A percentile compares a stretch with the other conserved stretches of the same genome.
phyloP scores from a whole-genome alignment of 345 rosid species.

The Firmiana major region DNA sequence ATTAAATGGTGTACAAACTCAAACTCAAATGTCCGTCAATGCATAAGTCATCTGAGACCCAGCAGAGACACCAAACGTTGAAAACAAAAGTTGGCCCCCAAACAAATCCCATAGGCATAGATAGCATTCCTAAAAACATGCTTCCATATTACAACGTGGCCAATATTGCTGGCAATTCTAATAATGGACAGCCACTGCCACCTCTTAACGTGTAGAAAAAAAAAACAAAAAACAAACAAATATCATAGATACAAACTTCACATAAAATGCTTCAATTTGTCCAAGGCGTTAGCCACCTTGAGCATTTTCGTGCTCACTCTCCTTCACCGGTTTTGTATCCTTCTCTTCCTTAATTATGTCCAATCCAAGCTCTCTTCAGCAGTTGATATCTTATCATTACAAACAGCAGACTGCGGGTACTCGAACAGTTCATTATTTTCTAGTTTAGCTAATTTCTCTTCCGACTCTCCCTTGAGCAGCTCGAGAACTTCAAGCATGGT shows the following conservation, averaged over 20 bases:
- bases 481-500: constrained; percentile 63
- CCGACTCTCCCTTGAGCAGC: constrained; percentile 56
- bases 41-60: too few relatives aligned
- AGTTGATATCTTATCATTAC: constrained; percentile 25
- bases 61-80: too few relatives aligned
- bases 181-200: background rate
- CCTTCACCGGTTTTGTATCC: constrained; percentile 25
- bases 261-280: background rate
- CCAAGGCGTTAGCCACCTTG: background rate
- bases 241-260: background rate
- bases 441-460: constrained; percentile 49
- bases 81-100: background rate
- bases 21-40: too few relatives aligned
- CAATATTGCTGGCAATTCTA: background rate
- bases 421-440: constrained; percentile 66
- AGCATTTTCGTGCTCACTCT: background rate
- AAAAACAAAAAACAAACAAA: background rate
- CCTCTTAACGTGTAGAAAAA: background rate
- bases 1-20: too few relatives aligned
- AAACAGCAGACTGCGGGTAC: constrained; percentile 21
- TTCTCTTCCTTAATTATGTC: constrained; percentile 51
- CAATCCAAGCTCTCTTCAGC: constrained; percentile 51
- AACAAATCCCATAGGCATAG: background rate
- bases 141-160: background rate
- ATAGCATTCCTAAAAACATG: background rate